These are phyloP conservation scores for Lepraria neglecta DNA, from an alignment of 495 filamentous ascomycete genomes.

Conservation along the genomic window DNA sequence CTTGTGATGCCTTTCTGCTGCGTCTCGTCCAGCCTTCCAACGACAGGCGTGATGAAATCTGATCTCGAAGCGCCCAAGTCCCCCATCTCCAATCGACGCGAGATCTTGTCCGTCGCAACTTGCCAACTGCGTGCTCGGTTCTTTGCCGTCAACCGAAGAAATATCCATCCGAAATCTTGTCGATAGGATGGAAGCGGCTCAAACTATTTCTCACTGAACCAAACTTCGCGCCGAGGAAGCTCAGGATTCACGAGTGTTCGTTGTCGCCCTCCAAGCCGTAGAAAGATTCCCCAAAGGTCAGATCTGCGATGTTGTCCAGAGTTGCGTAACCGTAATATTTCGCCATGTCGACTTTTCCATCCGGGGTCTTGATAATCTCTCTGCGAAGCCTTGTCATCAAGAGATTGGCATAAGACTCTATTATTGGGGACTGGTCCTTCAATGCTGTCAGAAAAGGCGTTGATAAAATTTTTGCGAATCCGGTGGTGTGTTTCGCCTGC, in stretches of 20 bases:
- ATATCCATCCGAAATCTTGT: slow-evolving; percentile 21
- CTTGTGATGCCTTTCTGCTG: slow-evolving; percentile 18
- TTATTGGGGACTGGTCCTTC: slow-evolving; percentile 22
- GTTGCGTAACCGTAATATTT: slow-evolving; percentile 19
- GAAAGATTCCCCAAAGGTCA: slow-evolving; percentile 23
- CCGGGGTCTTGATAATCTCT: neutral
- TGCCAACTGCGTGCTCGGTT: slow-evolving; percentile 12
- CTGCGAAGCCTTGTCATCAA: slow-evolving; percentile 18
- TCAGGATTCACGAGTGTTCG: slow-evolving; percentile 17
- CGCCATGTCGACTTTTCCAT: slow-evolving; percentile 18
- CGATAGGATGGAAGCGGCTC: slow-evolving; percentile 19
- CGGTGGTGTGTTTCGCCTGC: slow-evolving; percentile 17
- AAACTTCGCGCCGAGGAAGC: slow-evolving; percentile 22
- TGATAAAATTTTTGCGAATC: slow-evolving; percentile 17
- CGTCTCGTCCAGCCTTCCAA: slow-evolving; percentile 14
- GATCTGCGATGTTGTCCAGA: slow-evolving; percentile 23
- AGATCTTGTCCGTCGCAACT: slow-evolving; percentile 19
- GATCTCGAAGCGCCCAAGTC: slow-evolving; percentile 18
- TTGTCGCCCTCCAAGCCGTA: slow-evolving; percentile 18
- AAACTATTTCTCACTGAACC: slow-evolving; percentile 19
- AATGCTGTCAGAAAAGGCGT: slow-evolving; percentile 30
- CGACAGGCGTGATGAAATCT: slow-evolving; percentile 19
- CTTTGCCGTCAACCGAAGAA: slow-evolving; percentile 18
- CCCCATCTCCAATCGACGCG: slow-evolving; percentile 19
- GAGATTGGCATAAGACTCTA: slow-evolving; percentile 19